Conservation (phyloP, 495 filamentous ascomycete species). For the Achaetomiella virescens region DNA sequence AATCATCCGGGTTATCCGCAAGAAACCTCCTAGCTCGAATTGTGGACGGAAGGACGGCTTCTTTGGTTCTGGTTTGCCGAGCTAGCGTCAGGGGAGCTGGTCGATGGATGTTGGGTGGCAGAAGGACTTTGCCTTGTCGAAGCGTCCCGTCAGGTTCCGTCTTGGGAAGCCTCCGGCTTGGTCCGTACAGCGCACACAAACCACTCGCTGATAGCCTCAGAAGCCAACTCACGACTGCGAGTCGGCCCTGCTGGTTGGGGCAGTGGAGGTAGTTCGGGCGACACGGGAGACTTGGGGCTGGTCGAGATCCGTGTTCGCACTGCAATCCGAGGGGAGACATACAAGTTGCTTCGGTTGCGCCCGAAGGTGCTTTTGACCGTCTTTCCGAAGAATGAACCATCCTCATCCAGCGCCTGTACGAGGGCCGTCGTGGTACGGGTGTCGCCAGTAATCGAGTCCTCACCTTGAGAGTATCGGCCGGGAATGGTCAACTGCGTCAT, state of each 20-base stretch:
- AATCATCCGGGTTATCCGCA: conserved; percentile 31
- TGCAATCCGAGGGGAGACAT: not conserved
- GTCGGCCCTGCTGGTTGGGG: not conserved
- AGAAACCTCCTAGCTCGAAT: conserved; percentile 6
- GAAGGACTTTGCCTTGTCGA: not conserved
- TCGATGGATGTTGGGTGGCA: not conserved
- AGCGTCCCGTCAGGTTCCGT: not conserved
- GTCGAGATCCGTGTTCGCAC: conserved; percentile 6
- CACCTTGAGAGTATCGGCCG: conserved; percentile 5
- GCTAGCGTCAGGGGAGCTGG: not conserved
- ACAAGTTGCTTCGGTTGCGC: not conserved
- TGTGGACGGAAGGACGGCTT: not conserved
- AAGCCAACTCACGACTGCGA: not conserved
- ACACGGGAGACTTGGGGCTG: not conserved
- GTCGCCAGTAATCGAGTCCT: not conserved
- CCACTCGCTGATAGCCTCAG: not conserved
- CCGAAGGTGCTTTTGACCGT: not conserved
- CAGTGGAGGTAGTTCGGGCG: not conserved
- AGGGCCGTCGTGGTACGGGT: not conserved
- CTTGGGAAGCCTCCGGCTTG: not conserved
- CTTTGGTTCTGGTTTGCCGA: not conserved
- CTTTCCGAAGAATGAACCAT: not conserved
- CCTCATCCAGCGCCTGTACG: not conserved
- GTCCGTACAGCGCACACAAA: not conserved
- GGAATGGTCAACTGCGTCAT: conserved; percentile 33